Evolutionary conservation across 176 grass and related monocot genomes (phyloP).

Genomic region (Cenchrus americanus): DNA sequence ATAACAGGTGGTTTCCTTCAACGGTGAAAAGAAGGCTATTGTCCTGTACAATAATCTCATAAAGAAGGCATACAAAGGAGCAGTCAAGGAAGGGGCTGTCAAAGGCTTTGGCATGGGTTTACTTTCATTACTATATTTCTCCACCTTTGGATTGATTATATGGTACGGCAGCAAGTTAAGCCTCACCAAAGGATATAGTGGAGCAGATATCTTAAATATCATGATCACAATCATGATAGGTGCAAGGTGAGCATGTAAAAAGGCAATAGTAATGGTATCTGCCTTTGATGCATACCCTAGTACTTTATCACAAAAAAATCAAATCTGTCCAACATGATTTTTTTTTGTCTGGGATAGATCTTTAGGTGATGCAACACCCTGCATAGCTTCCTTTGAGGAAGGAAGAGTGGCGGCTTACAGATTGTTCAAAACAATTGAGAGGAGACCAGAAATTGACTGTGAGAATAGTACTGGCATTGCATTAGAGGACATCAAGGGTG

Average conservation of each 20-base stretch:
- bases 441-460: slow-evolving; percentile 53
- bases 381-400: slow-evolving; percentile 45
- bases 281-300: slow-evolving; percentile 6
- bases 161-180: slow-evolving; percentile 64
- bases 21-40: slow-evolving; percentile 69
- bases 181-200: slow-evolving; percentile 56
- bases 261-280: not conserved
- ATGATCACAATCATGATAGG: slow-evolving; percentile 60
- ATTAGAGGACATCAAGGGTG: slow-evolving; percentile 48
- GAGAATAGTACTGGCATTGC: slow-evolving; percentile 38
- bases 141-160: slow-evolving; percentile 50
- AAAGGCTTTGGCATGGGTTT: slow-evolving; percentile 59
- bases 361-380: slow-evolving; percentile 65
- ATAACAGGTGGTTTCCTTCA: slow-evolving; percentile 73
- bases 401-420: slow-evolving; percentile 55
- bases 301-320: slow-evolving; percentile 15
- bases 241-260: slow-evolving; percentile 55
- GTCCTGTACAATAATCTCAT: slow-evolving; percentile 55
- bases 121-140: slow-evolving; percentile 49
- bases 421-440: slow-evolving; percentile 57
- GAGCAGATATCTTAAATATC: slow-evolving; percentile 59
- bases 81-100: slow-evolving; percentile 56
- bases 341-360: slow-evolving; percentile 46
- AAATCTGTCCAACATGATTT: not conserved
- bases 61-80: slow-evolving; percentile 51